Base-by-base conservation (phyloP, 2,329 filamentous ascomycete genomes). In the Colletotrichum graminicola region DNA sequence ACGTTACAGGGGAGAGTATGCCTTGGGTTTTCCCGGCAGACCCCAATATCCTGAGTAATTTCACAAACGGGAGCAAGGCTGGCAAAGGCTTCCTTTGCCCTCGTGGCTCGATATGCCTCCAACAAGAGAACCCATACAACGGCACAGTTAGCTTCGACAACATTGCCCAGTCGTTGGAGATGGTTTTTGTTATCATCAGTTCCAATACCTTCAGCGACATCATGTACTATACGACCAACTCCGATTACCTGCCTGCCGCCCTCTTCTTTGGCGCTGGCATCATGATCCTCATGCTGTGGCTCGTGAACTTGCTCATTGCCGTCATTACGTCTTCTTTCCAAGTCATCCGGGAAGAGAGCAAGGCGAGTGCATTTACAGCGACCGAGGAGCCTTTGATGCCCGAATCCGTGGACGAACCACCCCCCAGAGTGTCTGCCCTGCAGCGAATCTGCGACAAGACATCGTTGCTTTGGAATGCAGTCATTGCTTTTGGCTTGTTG, bases 281-380 rank as follows among this genome's bases (percentile, higher is more conserved):
- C 78, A 91, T 99, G 77, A 94, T 99, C 74, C 89, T 99, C 86
- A 96, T 94, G 84, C 87, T 99, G 61, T 99, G 96, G 96, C 89
- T 99, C 77, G 94, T 97, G 74, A 98, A 98, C 80, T 89, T 99
- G 82, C 82, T 93, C 57, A 97, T 99, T 78, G 96, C 96, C 3
- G 96, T 99, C 77, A 99, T 99, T 79, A 99, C 96, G 0, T 97
- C 96, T 6, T 98, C 95, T 1, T 99, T 99, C 78, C 96, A 99
- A 79, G 93, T 99, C 75, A 99, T 99, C 76, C 90, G 96, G 74
- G 97, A 99, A 83, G 96, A 99, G 80, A 97, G 94, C 82, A 95
- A 93, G 80, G 91, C 92, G 41, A 98, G 95, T 83, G 96, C 97
- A 3, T 99, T 99, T 80, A 95, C 94, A 5, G 90, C 90, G 16